A percentile compares a stretch with the other conserved stretches of the same genome.
These are phyloP conservation scores for Malassezia vespertilionis DNA, from an alignment of 1,284 basidiomycete genomes.

Conservation along the genomic window DNA sequence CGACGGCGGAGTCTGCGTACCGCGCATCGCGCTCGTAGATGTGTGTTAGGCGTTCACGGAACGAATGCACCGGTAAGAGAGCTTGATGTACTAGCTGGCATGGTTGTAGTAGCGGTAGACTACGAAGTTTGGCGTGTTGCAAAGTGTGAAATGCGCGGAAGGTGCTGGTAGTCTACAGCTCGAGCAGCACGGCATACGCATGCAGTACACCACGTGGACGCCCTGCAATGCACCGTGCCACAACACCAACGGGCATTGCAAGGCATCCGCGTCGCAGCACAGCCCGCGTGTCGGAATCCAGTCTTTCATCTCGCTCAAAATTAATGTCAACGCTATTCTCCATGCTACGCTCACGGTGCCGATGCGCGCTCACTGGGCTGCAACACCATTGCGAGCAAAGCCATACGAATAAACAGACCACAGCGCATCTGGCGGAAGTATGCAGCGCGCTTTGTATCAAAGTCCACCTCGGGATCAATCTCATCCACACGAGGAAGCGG, in stretches of 20 bases:
- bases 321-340: too few species aligned
- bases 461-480: constrained; percentile 97
- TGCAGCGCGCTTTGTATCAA: constrained; percentile 81
- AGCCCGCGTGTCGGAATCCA: not conserved
- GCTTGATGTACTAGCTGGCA: not conserved
- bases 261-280: too few species aligned
- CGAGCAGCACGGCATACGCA: too few species aligned
- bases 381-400: constrained; percentile 43
- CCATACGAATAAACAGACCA: constrained; percentile 61
- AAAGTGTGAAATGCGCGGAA: too few species aligned
- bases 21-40: constrained; percentile 49
- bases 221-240: too few species aligned
- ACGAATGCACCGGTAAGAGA: not conserved
- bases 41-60: too few species aligned
- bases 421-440: constrained; percentile 99
- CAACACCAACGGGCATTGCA: too few species aligned
- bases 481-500: constrained; percentile 88
- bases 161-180: too few species aligned
- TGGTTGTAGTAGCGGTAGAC: too few species aligned
- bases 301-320: not conserved
- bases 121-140: too few species aligned
- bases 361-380: constrained; percentile 7
- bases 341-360: too few species aligned
- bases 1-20: constrained; percentile 82
- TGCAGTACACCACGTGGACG: too few species aligned